Percentiles rank a stretch among this genome's conserved stretches.
Conservation (phyloP, 805 yeast species). For the Barnettozyma sp. region DNA sequence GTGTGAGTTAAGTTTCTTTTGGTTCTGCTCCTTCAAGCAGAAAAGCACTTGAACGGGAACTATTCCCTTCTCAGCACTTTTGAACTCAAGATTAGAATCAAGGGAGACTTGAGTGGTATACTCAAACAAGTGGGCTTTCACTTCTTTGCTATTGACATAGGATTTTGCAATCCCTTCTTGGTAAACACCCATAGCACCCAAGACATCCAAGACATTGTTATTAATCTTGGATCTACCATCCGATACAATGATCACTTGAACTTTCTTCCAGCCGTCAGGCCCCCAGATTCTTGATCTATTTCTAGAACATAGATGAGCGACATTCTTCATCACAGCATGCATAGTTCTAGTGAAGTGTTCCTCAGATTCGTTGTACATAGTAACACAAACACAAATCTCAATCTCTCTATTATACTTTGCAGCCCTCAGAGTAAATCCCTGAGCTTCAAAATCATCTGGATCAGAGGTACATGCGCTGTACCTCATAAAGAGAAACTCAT, state of each 20-base stretch:
- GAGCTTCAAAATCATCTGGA: conserved; percentile 74
- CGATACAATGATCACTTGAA: conserved; percentile 83
- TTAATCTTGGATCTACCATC: conserved; percentile 91
- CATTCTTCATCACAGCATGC: conserved; percentile 90
- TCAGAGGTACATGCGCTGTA: conserved; percentile 95
- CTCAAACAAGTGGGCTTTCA: conserved; percentile 90
- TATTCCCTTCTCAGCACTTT: conserved; percentile 81
- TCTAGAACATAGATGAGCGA: conserved; percentile 80
- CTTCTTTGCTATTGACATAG: conserved; percentile 84
- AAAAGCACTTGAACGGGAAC: conserved; percentile 93
- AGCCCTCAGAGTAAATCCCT: conserved; percentile 83
- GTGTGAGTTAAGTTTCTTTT: conserved; percentile 93
- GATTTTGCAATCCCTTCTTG: conserved; percentile 98
- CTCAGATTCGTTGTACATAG: conserved; percentile 97
- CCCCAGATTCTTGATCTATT: conserved; percentile 89
- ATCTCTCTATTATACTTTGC: conserved; percentile 85
- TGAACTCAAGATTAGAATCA: conserved; percentile 82
- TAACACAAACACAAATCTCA: conserved; percentile 84
- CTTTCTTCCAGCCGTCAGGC: conserved; percentile 92
- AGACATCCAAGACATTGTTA: conserved; percentile 76
- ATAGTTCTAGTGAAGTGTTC: conserved; percentile 83
- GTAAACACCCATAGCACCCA: conserved; percentile 93
- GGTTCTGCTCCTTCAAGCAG: conserved; percentile 87
- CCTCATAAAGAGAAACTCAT: conserved; percentile 93
- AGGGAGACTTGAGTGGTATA: conserved; percentile 93